phyloP scores from a whole-genome alignment of 148 eudicot species.

The Chenopodium suecicum region DNA sequence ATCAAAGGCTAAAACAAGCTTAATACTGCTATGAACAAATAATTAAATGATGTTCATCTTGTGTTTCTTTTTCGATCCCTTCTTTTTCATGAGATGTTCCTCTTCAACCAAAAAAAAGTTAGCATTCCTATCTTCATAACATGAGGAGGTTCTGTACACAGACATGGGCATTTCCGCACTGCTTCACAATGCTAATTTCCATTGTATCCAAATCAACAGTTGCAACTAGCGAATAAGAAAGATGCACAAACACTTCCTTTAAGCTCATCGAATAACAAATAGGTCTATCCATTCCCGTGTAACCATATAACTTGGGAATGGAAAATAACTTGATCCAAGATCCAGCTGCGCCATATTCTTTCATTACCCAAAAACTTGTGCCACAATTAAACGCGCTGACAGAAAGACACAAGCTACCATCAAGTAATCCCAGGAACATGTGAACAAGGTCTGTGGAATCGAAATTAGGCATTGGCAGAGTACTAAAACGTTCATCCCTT shows the following conservation, averaged over 20 bases:
- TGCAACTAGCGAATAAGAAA: background rate
- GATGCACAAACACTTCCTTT: constrained; percentile 5
- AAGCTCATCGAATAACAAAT: background rate
- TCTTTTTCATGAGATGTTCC: background rate
- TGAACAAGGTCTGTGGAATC: background rate
- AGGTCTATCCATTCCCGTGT: background rate
- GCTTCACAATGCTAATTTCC: constrained; percentile 4
- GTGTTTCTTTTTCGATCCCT: background rate
- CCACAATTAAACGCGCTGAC: background rate
- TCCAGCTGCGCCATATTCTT: constrained; percentile 21
- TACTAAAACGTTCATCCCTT: background rate
- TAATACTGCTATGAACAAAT: too few relatives aligned
- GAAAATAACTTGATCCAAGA: constrained; percentile 15
- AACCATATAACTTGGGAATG: background rate
- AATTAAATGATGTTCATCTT: too few relatives aligned
- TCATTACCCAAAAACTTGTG: constrained; percentile 10
- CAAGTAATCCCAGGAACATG: constrained; percentile 7
- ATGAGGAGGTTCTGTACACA: constrained; percentile 17
- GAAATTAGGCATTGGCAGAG: background rate
- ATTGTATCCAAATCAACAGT: constrained; percentile 14
- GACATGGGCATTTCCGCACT: background rate
- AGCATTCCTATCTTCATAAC: background rate
- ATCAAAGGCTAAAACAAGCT: too few relatives aligned
- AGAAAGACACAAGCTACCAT: constrained; percentile 20
- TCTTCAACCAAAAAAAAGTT: background rate